These are phyloP conservation scores for Salix viminalis DNA, from an alignment of 345 rosid species.

Conservation along the genomic window DNA sequence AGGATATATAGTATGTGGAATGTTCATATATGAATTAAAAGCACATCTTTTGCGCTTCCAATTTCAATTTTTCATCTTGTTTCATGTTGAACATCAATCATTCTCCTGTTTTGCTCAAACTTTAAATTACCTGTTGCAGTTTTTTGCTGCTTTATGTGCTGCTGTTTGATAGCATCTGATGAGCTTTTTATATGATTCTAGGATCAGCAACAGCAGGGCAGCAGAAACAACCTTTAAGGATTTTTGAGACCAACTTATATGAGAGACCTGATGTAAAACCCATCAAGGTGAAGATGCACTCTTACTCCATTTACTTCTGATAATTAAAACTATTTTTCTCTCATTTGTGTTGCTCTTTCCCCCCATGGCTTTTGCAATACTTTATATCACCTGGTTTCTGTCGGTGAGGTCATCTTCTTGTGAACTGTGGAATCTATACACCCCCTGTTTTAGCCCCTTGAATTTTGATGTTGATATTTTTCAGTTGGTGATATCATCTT, in stretches of 20 bases:
- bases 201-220: slow-evolving; percentile 47
- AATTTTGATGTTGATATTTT: background rate
- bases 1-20: background rate
- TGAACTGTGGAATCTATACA: too few species aligned
- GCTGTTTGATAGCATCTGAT: background rate
- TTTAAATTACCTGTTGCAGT: background rate
- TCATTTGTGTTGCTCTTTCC: background rate
- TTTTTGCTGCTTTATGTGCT: background rate
- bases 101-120: background rate
- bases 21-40: background rate
- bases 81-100: background rate
- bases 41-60: background rate
- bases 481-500: background rate
- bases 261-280: slow-evolving; percentile 48
- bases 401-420: too few species aligned
- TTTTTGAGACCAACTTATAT: slow-evolving; percentile 52
- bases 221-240: slow-evolving; percentile 38
- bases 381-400: too few species aligned
- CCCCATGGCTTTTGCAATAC: too few species aligned
- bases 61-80: background rate
- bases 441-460: too few species aligned
- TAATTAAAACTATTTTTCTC: background rate
- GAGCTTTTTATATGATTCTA: slow-evolving; percentile 13
- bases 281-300: slow-evolving; percentile 43
- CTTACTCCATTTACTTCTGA: background rate